Base-by-base conservation (phyloP, 129 eudicot species). In the Escallonia herrerae region DNA sequence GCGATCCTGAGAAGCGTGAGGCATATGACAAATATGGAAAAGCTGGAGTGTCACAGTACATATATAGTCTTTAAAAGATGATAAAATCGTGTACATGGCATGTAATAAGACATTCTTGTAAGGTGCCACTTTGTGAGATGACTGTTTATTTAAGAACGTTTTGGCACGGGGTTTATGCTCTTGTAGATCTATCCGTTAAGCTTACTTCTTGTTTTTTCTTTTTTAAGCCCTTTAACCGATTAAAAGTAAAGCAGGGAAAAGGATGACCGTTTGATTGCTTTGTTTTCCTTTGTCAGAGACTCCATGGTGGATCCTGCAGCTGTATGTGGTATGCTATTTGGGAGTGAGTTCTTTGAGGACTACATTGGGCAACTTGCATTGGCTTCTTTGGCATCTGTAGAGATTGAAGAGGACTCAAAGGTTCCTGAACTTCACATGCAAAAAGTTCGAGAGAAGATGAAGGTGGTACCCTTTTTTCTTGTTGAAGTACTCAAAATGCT, bases 1-100 rank as follows among this genome's bases (percentile, higher is more conserved):
- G 97, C 75, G 96, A 91, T 72, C 86, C 96, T 65, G 86, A 85
- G 56, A 85, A 91, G 77, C 97, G 96, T 80, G 96, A 82, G 75
- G 86, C 86, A 39, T 91, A 91, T 79, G 88, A 91, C 76, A 83
- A 64, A 41, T 50, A 77, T 81, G 97, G 97, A 62, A 87, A 91
- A 71, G 68, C 82, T 55, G 97, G 89, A 59, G 79, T 85, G 49
- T 72, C 63, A 38, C 75, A 83, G 97, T 87, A 87, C 65, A 86
- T 79, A 15, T 58, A 5, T 8, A 5, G 33, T 22, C 33, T 22
- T 1, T 22, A 11, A 22, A 5, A 43, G 41, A 9, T 37, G 22
- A 53, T 40, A 65, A 41, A 41, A 33, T 40, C 43, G 10, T 33
- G 15, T 40, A 3, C 33, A 22, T 22, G 33, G 10, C 46, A 10